phyloP scores from a whole-genome alignment of 768 basidiomycete genomes.

The Lactifluus rugatus region DNA sequence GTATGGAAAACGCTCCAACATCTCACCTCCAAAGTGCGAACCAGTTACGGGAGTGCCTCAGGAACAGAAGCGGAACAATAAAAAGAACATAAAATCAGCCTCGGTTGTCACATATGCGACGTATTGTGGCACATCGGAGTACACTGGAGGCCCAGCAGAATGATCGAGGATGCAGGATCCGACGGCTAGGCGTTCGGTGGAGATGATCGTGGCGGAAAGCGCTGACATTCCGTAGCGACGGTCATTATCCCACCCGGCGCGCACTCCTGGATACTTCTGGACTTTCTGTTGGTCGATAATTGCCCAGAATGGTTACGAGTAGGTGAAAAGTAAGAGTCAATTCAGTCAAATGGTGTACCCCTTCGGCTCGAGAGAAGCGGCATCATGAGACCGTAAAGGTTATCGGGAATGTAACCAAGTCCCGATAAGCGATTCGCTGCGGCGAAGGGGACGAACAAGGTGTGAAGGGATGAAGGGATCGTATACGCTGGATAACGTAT shows the following conservation, averaged over 20 bases:
- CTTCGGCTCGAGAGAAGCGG: background rate
- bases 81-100: background rate
- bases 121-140: background rate
- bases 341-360: background rate
- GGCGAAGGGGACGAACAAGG: background rate
- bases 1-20: background rate
- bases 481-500: background rate
- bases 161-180: background rate
- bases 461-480: background rate
- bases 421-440: background rate
- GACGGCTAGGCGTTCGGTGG: background rate
- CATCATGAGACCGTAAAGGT: background rate
- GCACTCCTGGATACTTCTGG: no score
- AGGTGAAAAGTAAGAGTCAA: background rate
- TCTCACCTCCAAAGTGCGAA: background rate
- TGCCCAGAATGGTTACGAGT: background rate
- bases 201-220: background rate
- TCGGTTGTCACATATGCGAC: background rate
- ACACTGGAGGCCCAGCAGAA: background rate
- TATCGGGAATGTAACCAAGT: background rate
- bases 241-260: background rate
- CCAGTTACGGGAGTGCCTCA: background rate
- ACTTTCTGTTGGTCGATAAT: background rate
- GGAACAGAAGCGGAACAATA: background rate
- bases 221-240: constrained; percentile 4